Evolutionary conservation across 2,329 filamentous ascomycete species (phyloP).

Genomic region (Cadophora sp.): DNA sequence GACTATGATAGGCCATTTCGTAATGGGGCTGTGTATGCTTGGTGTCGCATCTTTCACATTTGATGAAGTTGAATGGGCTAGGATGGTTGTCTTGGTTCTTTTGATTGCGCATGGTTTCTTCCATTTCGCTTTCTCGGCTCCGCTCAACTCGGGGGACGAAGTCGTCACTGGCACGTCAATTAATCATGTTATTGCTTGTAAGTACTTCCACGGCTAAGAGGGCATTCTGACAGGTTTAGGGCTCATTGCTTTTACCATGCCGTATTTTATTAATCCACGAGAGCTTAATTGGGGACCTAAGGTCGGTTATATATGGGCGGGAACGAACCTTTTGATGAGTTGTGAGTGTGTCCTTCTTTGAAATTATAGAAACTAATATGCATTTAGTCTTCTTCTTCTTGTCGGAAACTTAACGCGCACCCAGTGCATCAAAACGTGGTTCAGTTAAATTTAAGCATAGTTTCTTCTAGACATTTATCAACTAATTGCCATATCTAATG

Average conservation of each 20-base stretch:
- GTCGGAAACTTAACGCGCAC: too few relatives aligned
- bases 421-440: too few relatives aligned
- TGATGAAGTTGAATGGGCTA: not conserved
- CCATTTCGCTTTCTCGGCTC: not conserved
- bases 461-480: too few relatives aligned
- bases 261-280: conserved; percentile 55
- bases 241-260: conserved; percentile 44
- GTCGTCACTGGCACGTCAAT: not conserved
- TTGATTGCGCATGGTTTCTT: not conserved
- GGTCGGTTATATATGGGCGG: conserved; percentile 54
- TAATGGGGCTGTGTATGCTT: conserved; percentile 6
- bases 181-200: conserved; percentile 10
- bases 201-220: not conserved
- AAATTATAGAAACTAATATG: too few relatives aligned
- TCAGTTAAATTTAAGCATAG: too few relatives aligned
- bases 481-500: too few relatives aligned
- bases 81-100: not conserved
- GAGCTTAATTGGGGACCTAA: conserved; percentile 53
- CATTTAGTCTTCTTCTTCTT: too few relatives aligned
- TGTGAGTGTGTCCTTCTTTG: not conserved
- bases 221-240: not conserved
- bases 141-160: not conserved
- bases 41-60: not conserved
- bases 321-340: conserved; percentile 26
- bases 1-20: not conserved